Evolutionary conservation across 108 stramenopile genomes (phyloP).

Genomic region (Bacterosira constricta): DNA sequence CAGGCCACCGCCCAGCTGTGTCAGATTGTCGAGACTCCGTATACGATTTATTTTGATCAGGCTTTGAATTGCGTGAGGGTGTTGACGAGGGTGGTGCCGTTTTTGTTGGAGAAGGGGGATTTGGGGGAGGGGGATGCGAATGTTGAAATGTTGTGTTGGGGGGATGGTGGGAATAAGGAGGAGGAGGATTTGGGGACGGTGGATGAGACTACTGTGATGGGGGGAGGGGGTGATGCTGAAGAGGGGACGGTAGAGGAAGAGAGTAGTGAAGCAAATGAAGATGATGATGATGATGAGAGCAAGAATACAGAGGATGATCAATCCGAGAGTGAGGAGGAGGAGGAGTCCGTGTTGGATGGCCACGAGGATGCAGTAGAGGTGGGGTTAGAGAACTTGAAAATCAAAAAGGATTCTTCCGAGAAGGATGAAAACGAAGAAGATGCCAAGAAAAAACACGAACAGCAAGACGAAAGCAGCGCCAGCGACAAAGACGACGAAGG

Average conservation of each 20-base stretch:
- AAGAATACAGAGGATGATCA: not conserved
- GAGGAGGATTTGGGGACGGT: too few relatives aligned
- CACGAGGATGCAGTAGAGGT: not conserved
- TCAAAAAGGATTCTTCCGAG: not conserved
- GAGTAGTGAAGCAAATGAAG: not conserved
- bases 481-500: conserved; percentile 3
- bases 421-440: not conserved
- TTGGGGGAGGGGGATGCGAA: conserved; percentile 78
- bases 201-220: too few relatives aligned
- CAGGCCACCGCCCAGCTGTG: conserved; percentile 94
- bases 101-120: conserved; percentile 89
- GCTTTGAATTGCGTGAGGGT: conserved; percentile 92
- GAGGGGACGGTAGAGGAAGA: not conserved
- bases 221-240: conserved; percentile 53
- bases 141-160: conserved; percentile 86
- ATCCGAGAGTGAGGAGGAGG: not conserved
- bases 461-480: conserved; percentile 7
- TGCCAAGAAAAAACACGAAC: not conserved
- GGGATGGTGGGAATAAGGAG: conserved; percentile 24
- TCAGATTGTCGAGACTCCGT: conserved; percentile 96
- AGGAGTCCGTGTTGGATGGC: conserved; percentile 26
- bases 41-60: conserved; percentile 93
- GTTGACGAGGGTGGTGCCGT: conserved; percentile 90
- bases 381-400: not conserved
- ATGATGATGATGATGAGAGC: not conserved